phyloP scores from a whole-genome alignment of 208 protist species.

The Leishmania lainsoni region DNA sequence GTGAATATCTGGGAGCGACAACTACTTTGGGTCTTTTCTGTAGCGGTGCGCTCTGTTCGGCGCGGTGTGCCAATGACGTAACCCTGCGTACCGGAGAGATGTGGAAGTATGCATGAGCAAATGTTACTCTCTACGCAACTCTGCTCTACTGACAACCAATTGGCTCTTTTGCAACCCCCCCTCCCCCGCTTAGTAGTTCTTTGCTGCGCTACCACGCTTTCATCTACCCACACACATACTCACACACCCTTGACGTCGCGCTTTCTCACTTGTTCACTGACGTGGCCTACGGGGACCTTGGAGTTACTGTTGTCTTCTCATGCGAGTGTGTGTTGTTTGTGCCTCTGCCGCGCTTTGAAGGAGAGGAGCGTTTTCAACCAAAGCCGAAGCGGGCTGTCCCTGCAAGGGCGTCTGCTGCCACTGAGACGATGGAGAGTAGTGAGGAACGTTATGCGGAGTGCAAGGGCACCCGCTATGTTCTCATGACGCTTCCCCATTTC shows the following conservation, averaged over 20 bases:
- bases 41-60: not conserved
- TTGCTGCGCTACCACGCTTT: not conserved
- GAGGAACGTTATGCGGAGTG: conserved; percentile 51
- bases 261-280: not conserved
- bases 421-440: not conserved
- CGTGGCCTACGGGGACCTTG: not conserved
- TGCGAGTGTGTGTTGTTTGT: not conserved
- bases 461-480: conserved; percentile 46
- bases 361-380: not conserved
- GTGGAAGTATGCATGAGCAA: not conserved
- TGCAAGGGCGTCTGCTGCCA: not conserved
- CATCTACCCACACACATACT: not conserved
- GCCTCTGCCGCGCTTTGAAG: not conserved
- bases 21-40: not conserved
- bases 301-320: not conserved
- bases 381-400: not conserved
- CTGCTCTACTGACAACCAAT: not conserved
- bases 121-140: not conserved
- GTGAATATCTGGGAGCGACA: no score
- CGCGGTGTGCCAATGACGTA: not conserved
- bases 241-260: no score
- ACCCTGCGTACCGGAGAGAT: not conserved
- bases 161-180: not conserved
- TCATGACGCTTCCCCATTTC: conserved; percentile 81
- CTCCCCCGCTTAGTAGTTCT: not conserved